Base-by-base conservation (phyloP, 768 basidiomycete species). In the Lactarius hatsudake region DNA sequence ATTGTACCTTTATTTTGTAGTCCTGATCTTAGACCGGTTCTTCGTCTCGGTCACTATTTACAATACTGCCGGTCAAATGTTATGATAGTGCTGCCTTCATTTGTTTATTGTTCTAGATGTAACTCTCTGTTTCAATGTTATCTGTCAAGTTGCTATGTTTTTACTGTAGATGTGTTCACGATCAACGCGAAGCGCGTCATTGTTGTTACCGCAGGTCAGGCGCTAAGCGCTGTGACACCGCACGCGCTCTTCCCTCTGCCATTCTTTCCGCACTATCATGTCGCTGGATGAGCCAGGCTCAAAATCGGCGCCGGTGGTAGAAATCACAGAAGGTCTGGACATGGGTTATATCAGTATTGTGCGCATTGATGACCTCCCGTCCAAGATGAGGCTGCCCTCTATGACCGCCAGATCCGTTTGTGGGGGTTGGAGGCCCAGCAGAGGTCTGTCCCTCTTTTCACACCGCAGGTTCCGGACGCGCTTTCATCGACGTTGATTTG, bases 361-460 rank as follows among this genome's bases (percentile, higher is more conserved):
- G 32, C 15, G 20, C 38, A 32, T 66, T 38, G 51, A 28, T 54
- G 34, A 64, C 32, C 43, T 40, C 67, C 26, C 56, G 32, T 36
- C 30, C 53, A 65, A 86, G 84, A 86, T 73, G 84, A 89, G 71
- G 87, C 86, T n/a, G 93, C 91, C 17, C 83, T 97, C 30, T 97
- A 98, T 76, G 97, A 98, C 76, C 88, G 96, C 32, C 96, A 98
- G 77, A 97, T 98, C 81, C 87, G 96, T 36, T 79, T 98, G 72
- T 99, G 97, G 97, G 97, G 97, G 55, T 86, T 98, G 51, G 97
- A 98, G 76, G 97, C 97, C 42, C 97, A 99, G 76, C 94, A 97
- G 78, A 85, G 90, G 95, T 93, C 72, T 67, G 80, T 73, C 69
- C 54, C 10, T 20, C 8, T 45, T 38, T 43, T 61, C 60, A 67